Conservation (phyloP, 1,284 basidiomycete species). For the Apiotrichum gracile region DNA sequence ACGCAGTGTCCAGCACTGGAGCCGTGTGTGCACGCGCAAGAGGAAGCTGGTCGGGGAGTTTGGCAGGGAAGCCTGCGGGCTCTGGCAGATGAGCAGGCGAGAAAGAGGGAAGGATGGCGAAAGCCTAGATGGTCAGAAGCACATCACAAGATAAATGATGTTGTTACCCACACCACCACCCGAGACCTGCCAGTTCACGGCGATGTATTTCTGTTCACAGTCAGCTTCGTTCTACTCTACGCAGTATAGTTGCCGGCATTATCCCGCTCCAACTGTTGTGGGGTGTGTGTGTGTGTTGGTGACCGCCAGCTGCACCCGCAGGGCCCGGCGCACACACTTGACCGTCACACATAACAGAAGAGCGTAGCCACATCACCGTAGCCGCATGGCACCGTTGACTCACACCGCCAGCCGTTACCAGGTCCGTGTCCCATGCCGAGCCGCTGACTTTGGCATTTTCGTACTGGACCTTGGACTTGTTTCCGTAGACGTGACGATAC, state of each 20-base stretch:
- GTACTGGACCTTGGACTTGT: slow-evolving; percentile 69
- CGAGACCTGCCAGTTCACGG: slow-evolving; percentile 87
- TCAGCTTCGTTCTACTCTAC: background rate
- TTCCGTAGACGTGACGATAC: slow-evolving; percentile 81
- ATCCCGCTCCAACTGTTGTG: background rate
- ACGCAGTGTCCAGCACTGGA: slow-evolving; percentile 79
- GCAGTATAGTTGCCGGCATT: background rate
- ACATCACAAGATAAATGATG: background rate
- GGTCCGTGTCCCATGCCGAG: slow-evolving; percentile 94
- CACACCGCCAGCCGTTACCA: slow-evolving; percentile 79
- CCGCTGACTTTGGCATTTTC: slow-evolving; percentile 88
- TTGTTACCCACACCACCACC: slow-evolving; percentile 64
- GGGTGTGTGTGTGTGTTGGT: background rate
- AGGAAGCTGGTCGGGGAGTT: slow-evolving; percentile 87
- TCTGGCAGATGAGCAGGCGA: slow-evolving; percentile 58
- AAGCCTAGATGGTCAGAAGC: slow-evolving; percentile 54
- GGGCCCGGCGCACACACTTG: no score
- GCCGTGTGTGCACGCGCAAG: slow-evolving; percentile 70
- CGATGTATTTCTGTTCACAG: slow-evolving; percentile 36
- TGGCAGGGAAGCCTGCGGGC: slow-evolving; percentile 58
- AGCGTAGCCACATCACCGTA: background rate
- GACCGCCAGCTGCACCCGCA: no score
- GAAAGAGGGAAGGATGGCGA: slow-evolving; percentile 80
- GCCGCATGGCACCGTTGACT: no score
- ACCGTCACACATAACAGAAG: background rate